Percentiles rank a stretch among this genome's conserved stretches.
These are phyloP conservation scores for Candolleomyces eurysporus DNA, from an alignment of 768 basidiomycete species.

Conservation along the genomic window DNA sequence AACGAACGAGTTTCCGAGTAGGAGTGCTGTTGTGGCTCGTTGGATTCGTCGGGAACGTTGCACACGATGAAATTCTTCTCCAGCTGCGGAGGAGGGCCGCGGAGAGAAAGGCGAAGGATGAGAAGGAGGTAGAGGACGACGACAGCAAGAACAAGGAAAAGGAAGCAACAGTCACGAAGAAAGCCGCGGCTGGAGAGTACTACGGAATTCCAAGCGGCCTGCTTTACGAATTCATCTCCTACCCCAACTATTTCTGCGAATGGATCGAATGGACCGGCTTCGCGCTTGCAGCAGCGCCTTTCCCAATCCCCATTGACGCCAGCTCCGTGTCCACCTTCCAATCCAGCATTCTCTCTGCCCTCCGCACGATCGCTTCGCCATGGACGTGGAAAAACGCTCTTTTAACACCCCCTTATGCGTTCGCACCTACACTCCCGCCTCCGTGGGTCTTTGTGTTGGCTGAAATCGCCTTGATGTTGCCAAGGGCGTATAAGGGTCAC, in stretches of 20 bases:
- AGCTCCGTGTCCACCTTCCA: constrained; percentile 14
- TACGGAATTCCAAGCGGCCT: constrained; percentile 82
- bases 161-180: too few species aligned
- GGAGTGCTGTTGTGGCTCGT: constrained; percentile 66
- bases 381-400: constrained; percentile 16
- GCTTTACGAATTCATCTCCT: constrained; percentile 77
- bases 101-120: constrained; percentile 26
- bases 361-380: constrained; percentile 17
- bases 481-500: constrained; percentile 80
- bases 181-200: constrained; percentile 37
- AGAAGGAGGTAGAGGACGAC: constrained; percentile 11
- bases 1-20: constrained; percentile 51
- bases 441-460: constrained; percentile 78
- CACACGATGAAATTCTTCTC: constrained; percentile 89
- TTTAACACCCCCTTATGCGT: constrained; percentile 27
- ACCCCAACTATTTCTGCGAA: constrained; percentile 93
- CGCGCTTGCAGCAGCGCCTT: constrained; percentile 68
- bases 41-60: constrained; percentile 78
- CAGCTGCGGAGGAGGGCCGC: constrained; percentile 69
- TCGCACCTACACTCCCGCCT: constrained; percentile 52
- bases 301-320: constrained; percentile 30
- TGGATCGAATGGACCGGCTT: constrained; percentile 95
- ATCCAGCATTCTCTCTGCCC: not conserved
- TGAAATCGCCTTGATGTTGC: constrained; percentile 77
- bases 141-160: constrained; percentile 1